Evolutionary conservation across 139 green algal species (phyloP).

Genomic region (Micractinium conductrix): DNA sequence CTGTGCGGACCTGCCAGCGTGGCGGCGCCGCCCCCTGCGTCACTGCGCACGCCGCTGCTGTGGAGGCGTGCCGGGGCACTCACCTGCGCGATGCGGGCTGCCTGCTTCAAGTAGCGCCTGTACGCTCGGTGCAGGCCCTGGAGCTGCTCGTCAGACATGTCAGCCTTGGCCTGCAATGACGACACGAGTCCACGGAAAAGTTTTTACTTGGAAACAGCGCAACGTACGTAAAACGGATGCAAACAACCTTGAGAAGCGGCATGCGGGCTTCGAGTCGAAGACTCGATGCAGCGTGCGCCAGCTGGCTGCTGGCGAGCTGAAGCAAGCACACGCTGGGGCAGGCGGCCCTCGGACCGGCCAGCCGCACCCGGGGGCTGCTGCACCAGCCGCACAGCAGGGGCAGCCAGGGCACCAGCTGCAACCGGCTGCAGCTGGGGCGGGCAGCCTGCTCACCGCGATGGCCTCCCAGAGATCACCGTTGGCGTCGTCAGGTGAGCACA

Average conservation of each 20-base stretch:
- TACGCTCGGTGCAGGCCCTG: neutral
- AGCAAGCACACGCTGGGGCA: neutral
- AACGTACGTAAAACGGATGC: too few species aligned
- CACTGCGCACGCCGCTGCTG: too few species aligned
- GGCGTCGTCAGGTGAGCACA: neutral
- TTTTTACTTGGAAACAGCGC: neutral
- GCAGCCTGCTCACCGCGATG: constrained; percentile 17
- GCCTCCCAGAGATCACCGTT: constrained; percentile 19
- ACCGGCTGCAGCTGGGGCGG: too few species aligned
- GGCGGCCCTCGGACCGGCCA: too few species aligned
- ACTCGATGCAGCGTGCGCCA: too few species aligned
- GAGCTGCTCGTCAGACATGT: neutral
- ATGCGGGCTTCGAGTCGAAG: too few species aligned
- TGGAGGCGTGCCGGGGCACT: neutral
- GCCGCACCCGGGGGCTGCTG: too few species aligned
- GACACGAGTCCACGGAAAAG: neutral
- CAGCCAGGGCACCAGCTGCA: neutral
- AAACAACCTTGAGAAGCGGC: too few species aligned
- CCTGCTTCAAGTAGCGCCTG: constrained; percentile 3
- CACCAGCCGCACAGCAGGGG: neutral
- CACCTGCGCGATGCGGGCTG: neutral
- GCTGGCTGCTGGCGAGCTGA: neutral
- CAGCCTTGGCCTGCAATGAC: neutral
- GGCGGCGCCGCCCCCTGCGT: too few species aligned
- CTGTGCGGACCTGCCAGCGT: too few species aligned